phyloP scores from a whole-genome alignment of 306 rosid genomes.

The Mucuna pruriens region DNA sequence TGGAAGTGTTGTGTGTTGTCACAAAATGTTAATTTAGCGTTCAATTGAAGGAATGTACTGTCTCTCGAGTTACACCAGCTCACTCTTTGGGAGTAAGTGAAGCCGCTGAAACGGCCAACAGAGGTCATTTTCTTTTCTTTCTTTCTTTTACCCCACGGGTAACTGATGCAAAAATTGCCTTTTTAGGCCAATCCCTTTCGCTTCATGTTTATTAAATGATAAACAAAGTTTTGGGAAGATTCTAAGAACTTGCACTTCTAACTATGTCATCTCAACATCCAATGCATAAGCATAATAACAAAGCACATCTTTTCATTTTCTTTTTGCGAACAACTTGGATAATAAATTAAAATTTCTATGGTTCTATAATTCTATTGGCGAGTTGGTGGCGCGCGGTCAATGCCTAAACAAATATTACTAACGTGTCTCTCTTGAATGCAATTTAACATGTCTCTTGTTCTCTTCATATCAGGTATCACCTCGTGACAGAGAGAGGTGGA shows the following conservation, averaged over 20 bases:
- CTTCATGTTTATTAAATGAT: conserved; percentile 42
- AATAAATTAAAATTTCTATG: background rate
- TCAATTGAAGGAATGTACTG: conserved; percentile 36
- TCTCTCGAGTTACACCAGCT: conserved; percentile 42
- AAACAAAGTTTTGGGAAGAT: conserved; percentile 50
- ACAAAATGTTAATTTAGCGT: conserved; percentile 45
- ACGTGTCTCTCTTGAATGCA: background rate
- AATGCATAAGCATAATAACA: conserved; percentile 37
- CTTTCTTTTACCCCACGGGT: conserved; percentile 37
- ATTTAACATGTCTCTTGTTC: background rate
- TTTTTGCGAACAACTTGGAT: conserved; percentile 5
- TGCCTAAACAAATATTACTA: background rate
- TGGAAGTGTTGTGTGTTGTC: background rate
- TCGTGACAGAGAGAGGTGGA: background rate
- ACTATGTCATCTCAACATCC: conserved; percentile 44
- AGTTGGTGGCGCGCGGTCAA: background rate
- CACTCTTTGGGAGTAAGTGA: conserved; percentile 44
- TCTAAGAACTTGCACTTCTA: conserved; percentile 50
- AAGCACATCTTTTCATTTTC: conserved; percentile 2
- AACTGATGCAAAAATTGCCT: conserved; percentile 33
- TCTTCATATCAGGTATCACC: conserved; percentile 19
- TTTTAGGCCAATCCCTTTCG: conserved; percentile 34
- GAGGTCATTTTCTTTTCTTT: conserved; percentile 38
- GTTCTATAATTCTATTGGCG: background rate
- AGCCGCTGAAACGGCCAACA: conserved; percentile 46